Evolutionary conservation across 2,329 filamentous ascomycete genomes (phyloP).

Genomic region (Ascocoryne sarcoides): DNA sequence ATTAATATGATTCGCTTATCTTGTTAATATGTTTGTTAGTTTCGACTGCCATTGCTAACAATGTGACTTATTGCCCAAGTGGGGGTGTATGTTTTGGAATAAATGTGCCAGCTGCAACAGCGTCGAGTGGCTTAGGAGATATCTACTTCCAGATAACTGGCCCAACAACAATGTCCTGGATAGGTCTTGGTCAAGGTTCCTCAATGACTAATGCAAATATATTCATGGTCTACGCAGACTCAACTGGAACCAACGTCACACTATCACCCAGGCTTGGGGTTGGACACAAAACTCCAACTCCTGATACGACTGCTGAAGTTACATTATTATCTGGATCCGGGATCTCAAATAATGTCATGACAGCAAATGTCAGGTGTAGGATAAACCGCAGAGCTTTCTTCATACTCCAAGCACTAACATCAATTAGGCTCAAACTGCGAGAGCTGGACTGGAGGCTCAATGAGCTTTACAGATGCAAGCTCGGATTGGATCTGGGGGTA

Average conservation of each 20-base stretch:
- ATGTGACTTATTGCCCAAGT: constrained; percentile 15
- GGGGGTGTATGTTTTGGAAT: constrained; percentile 34
- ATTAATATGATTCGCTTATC: no score
- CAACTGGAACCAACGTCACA: constrained; percentile 45
- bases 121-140: constrained; percentile 41
- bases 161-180: constrained; percentile 43
- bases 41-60: constrained; percentile 13
- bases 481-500: constrained; percentile 44
- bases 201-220: constrained; percentile 48
- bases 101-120: constrained; percentile 45
- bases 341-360: constrained; percentile 42
- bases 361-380: constrained; percentile 46
- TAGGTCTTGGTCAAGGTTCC: constrained; percentile 46
- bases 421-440: constrained; percentile 40
- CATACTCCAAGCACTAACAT: constrained; percentile 3
- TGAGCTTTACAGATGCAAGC: constrained; percentile 36
- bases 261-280: constrained; percentile 41
- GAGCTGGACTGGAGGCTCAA: constrained; percentile 41
- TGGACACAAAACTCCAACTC: constrained; percentile 35
- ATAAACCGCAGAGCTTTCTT: background rate
- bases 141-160: constrained; percentile 50
- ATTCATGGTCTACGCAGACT: constrained; percentile 48
- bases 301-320: constrained; percentile 35
- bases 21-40: no score
- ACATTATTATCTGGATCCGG: constrained; percentile 44